Evolutionary conservation across 768 basidiomycete genomes (phyloP).

Genomic region (Leccinum obscurum): DNA sequence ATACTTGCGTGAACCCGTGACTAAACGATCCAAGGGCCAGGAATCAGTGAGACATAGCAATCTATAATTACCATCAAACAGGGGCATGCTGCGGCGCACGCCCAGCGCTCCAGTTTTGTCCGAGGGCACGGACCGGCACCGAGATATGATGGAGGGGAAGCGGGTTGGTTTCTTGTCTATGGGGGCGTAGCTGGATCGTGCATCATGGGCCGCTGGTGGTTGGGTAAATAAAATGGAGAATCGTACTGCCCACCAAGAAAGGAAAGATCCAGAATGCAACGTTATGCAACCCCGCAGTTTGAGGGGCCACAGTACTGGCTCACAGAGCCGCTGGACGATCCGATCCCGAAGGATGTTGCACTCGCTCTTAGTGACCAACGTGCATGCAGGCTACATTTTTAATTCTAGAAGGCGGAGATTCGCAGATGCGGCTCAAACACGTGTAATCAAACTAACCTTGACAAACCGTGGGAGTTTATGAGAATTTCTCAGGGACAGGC

Average conservation of each 20-base stretch:
- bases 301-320: constrained; percentile 17
- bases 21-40: constrained; percentile 4
- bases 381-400: constrained; percentile 10
- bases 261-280: constrained; percentile 12
- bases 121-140: constrained; percentile 25
- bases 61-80: constrained; percentile 8
- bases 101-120: constrained; percentile 7
- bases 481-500: constrained; percentile 14
- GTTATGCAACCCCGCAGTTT: constrained; percentile 30
- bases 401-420: constrained; percentile 27
- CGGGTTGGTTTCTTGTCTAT: constrained; percentile 1
- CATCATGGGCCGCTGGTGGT: constrained; percentile 14
- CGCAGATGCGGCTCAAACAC: constrained; percentile 23
- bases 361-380: constrained; percentile 8
- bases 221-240: constrained; percentile 23
- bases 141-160: constrained; percentile 17
- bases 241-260: constrained; percentile 7
- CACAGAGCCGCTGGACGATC: constrained; percentile 25
- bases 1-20: constrained; percentile 10
- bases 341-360: constrained; percentile 18
- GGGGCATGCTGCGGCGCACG: constrained; percentile 20
- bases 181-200: constrained; percentile 1
- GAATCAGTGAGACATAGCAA: constrained; percentile 20
- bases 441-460: constrained; percentile 20
- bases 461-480: constrained; percentile 21